Base-by-base conservation (phyloP, 2,329 filamentous ascomycete species). In the Colletotrichum abscissum region DNA sequence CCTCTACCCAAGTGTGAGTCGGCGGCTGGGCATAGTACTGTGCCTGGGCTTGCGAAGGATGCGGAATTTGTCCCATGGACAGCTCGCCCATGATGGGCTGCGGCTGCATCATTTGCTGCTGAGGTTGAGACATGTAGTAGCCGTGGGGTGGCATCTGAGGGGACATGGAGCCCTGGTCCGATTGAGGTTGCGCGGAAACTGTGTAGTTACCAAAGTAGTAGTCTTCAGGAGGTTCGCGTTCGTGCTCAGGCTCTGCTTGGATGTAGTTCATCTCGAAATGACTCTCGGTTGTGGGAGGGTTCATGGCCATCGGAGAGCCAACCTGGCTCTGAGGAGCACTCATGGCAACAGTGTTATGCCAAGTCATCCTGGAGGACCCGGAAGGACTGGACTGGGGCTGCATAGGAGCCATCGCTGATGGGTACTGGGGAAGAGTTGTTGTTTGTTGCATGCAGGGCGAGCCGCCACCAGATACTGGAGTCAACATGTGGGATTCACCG, bases 341-440 rank as follows among this genome's bases (percentile, higher is more conserved):
- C 67, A 88, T 79, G 52, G 85, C 82, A 76, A 88, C 87, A 38
- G 76, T 72, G 67, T 82, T 70, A 74, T 78, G 78, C 83, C 84
- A 88, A 69, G 86, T 86, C 82, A 88, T 84, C 66, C 82, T 86
- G 71, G 86, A 84, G 42, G 83, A 84, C 55, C 81, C 81, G n/a
- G 87, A 85, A 56, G 88, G 86, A 11, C 86, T 87, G 46, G 84
- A 86, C 66, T 86, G 85, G 74, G 88, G 86, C 8, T 82, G 77
- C 55, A 77, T 80, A 35, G 82, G 76, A 42, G 79, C 79, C 24
- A 79, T 78, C 49, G 81, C 79, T n/a, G 82, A 82, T 19, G 77
- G 83, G 74, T 86, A 87, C 33, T 81, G 79, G 70, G 81, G 79
- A 76, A 82, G 80, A 62, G 83, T 87, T 67, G 80, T 79, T 64